Evolutionary conservation across 1,284 basidiomycete genomes (phyloP), one percentile per base, ranked within the genome.

Genomic region (Flammula alnicola): DNA sequence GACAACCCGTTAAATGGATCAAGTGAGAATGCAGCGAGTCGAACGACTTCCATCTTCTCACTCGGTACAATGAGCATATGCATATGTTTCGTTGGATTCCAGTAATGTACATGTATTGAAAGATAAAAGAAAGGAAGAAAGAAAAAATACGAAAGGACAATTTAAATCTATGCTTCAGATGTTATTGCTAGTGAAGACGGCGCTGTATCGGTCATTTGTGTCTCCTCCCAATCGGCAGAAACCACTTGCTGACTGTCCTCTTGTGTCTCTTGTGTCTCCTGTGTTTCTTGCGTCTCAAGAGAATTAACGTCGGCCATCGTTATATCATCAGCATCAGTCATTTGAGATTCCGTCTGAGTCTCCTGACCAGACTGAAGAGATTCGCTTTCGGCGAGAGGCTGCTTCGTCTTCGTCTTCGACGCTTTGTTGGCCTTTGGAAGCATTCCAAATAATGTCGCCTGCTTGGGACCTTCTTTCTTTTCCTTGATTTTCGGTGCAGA

Each of bases 381-480:
- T 30, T 45, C 44, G 20, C 39, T 17, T 14, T 47, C 49, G 26
- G 45, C 45, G 14, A 14, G n/a, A 9, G 41, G 47, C 6, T 42
- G 41, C n/a, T 23, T 36, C 23, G 16, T 60, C 14, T 55, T 57
- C 25, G 52, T 37, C 38, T 56, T 63, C 23, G 58, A 43, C 11
- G 47, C 49, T 35, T 57, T 54, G 5, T 57, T 50, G 14, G 49
- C 44, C 30, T 57, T 57, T 17, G 46, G 44, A 32, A 57, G 22
- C 52, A 57, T 54, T 14, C 52, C 52, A 26, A 54, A 57, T n/a
- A 54, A 25, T 1, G 55, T 57, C 4, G 83, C 79, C 62, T 92
- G 89, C 36, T 75, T 76, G 1, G 72, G 59, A 8, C 69, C 72
- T 3, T 68, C 60, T 45, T 76, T 75, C 51, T 76, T 76, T 54